A percentile compares a stretch with the other conserved stretches of the same genome.
These are phyloP conservation scores for Symbiodinium natans DNA, from an alignment of 73 alveolate genomes.

Conservation along the genomic window DNA sequence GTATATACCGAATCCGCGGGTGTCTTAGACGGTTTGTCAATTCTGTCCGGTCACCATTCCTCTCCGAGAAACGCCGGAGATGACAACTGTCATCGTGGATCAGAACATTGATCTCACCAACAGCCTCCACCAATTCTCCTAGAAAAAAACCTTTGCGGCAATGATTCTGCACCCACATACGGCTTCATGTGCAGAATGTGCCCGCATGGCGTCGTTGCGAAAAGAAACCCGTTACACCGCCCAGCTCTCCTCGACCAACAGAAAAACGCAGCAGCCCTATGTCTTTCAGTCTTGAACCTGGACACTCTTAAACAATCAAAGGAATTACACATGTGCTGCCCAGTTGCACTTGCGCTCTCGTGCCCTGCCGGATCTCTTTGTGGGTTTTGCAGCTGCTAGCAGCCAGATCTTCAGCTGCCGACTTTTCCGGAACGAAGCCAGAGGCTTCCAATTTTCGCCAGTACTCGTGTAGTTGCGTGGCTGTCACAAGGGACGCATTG, in stretches of 20 bases:
- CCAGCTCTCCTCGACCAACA: not conserved
- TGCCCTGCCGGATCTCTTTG: not conserved
- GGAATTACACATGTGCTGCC: not conserved
- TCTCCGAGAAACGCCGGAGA: not conserved
- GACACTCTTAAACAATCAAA: too few relatives aligned
- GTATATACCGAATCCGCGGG: not conserved
- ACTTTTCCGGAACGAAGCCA: not conserved
- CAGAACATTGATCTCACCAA: not conserved
- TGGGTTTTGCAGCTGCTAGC: slow-evolving; percentile 5
- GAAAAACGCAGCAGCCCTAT: not conserved
- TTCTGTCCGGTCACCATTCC: not conserved
- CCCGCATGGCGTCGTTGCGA: slow-evolving; percentile 30
- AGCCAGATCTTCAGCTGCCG: not conserved
- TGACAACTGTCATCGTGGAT: slow-evolving; percentile 20
- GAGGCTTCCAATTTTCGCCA: not conserved
- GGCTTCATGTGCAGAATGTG: not conserved
- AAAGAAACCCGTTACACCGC: not conserved
- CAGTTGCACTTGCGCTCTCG: not conserved
- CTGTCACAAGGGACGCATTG: not conserved
- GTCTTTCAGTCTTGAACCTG: too few relatives aligned
- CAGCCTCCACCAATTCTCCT: not conserved
- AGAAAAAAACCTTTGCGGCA: slow-evolving; percentile 6
- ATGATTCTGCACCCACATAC: not conserved
- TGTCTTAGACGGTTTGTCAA: not conserved
- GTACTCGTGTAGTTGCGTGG: slow-evolving; percentile 21